Evolutionary conservation across 2,329 filamentous ascomycete genomes (phyloP), one percentile per base, ranked within the genome.

Genomic region (Epichloe amarillans): DNA sequence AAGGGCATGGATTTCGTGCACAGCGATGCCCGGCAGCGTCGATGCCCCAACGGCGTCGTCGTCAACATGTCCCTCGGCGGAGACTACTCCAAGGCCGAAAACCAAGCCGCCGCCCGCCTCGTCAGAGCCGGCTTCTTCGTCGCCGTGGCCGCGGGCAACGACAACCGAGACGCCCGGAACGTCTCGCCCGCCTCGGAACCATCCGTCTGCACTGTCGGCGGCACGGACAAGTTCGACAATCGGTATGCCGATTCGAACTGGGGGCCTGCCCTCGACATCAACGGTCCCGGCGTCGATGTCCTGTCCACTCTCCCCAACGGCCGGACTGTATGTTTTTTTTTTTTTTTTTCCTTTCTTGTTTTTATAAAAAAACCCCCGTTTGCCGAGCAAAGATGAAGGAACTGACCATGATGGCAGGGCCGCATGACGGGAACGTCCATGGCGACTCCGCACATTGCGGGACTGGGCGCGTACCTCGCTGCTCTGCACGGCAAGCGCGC

Each of bases 31-130:
- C 35, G 53, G 39, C 60, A 53, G 3, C 63, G 62, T 51, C 60
- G 52, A 56, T 70, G 68, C 61, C 60, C 63, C 55, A 64, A 60
- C 1, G 69, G 70, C 36, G 62, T 69, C 40, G 73, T 77, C 23
- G 67, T 72, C 54, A 74, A 71, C 63, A 73, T 77, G 73, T 74
- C 70, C 8, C 69, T 78, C 11, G 74, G 74, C 35, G 74, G 73
- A 11, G 45, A 53, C 44, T 62, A 57, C 52, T 71, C 68, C 5
- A 42, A 64, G 2, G 59, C 72, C 17, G 59, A 73, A 53, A 77
- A 77, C 66, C 59, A 57, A 33, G 73, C 73, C 8, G 71, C 74
- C 23, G 64, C 63, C 10, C 62, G 60, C 42, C 64, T 73, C 33
- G 62, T 71, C 55, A 53, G 53, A 21, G 59, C 62, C 1, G 73